These are phyloP conservation scores for Calendula officinalis DNA, from an alignment of 129 eudicot species.

Conservation along the genomic window DNA sequence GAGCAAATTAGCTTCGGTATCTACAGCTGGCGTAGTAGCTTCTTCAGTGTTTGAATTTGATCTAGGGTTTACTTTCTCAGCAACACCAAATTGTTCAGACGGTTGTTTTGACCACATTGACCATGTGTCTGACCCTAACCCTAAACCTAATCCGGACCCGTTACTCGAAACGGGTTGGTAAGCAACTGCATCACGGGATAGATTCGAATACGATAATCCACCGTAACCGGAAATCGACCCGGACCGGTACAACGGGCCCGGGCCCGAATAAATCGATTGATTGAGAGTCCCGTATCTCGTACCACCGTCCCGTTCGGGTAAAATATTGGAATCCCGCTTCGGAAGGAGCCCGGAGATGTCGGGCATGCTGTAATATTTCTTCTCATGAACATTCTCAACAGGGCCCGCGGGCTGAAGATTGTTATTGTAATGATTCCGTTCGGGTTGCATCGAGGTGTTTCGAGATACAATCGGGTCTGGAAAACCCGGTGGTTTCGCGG, in stretches of 20 bases:
- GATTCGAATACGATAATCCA: slow-evolving; percentile 33
- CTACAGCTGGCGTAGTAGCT: slow-evolving; percentile 37
- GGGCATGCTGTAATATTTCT: slow-evolving; percentile 89
- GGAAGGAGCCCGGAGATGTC: slow-evolving; percentile 81
- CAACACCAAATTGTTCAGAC: slow-evolving; percentile 85
- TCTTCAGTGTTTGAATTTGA: slow-evolving; percentile 37
- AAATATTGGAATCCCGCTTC: slow-evolving; percentile 33
- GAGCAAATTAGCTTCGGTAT: slow-evolving; percentile 65
- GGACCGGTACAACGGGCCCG: slow-evolving; percentile 42
- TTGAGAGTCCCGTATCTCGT: slow-evolving; percentile 38
- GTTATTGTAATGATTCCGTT: slow-evolving; percentile 34
- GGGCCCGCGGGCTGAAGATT: slow-evolving; percentile 32
- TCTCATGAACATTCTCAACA: slow-evolving; percentile 45
- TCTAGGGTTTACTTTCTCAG: slow-evolving; percentile 32
- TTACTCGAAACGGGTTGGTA: slow-evolving; percentile 42
- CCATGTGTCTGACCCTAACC: slow-evolving; percentile 46
- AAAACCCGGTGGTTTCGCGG: slow-evolving; percentile 78
- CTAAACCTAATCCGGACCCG: slow-evolving; percentile 22
- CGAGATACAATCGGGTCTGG: slow-evolving; percentile 68
- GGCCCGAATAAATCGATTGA: slow-evolving; percentile 38
- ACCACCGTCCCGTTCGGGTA: slow-evolving; percentile 24
- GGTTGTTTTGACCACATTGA: slow-evolving; percentile 89
- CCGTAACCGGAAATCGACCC: slow-evolving; percentile 41
- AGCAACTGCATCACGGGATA: slow-evolving; percentile 50
- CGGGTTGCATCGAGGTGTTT: slow-evolving; percentile 63